Evolutionary conservation across 2,329 filamentous ascomycete species (phyloP).

Genomic region (Sclerotinia spermophila): DNA sequence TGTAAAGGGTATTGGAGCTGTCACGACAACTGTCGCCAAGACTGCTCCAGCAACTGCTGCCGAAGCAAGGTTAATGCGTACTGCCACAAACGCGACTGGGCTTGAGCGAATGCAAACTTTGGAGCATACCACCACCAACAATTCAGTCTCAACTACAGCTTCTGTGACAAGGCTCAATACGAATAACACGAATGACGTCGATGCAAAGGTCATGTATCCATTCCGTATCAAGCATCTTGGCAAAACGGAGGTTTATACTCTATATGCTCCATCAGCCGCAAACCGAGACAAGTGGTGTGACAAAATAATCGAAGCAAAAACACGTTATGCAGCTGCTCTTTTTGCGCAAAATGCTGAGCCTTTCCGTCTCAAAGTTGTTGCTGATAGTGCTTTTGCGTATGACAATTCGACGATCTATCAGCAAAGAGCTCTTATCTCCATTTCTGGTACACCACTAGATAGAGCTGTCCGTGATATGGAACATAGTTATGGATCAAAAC

Average conservation of each 20-base stretch:
- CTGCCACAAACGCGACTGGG: constrained; percentile 33
- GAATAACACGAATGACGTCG: constrained; percentile 45
- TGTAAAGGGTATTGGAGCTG: constrained; percentile 55
- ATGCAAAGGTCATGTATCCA: constrained; percentile 63
- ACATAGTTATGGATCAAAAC: constrained; percentile 65
- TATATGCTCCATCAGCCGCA: constrained; percentile 75
- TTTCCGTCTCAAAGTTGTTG: constrained; percentile 86
- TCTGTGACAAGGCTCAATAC: constrained; percentile 46
- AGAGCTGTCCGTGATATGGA: constrained; percentile 88
- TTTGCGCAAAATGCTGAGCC: constrained; percentile 93
- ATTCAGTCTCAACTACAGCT: constrained; percentile 55
- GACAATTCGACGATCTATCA: constrained; percentile 50
- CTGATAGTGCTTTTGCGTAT: constrained; percentile 86
- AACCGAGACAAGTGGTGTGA: constrained; percentile 85
- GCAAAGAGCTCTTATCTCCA: constrained; percentile 66
- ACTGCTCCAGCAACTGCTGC: constrained; percentile 60
- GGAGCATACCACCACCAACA: constrained; percentile 64
- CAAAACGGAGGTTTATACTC: constrained; percentile 78
- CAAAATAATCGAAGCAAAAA: constrained; percentile 94
- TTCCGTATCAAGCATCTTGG: constrained; percentile 96
- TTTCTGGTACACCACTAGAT: constrained; percentile 88
- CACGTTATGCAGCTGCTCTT: constrained; percentile 81
- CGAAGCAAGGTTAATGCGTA: constrained; percentile 48
- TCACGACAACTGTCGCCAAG: constrained; percentile 54
- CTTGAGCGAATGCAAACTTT: constrained; percentile 51